These are phyloP conservation scores for Yamadazyma trypodendri DNA, from an alignment of 1,139 yeast species.

Conservation along the genomic window DNA sequence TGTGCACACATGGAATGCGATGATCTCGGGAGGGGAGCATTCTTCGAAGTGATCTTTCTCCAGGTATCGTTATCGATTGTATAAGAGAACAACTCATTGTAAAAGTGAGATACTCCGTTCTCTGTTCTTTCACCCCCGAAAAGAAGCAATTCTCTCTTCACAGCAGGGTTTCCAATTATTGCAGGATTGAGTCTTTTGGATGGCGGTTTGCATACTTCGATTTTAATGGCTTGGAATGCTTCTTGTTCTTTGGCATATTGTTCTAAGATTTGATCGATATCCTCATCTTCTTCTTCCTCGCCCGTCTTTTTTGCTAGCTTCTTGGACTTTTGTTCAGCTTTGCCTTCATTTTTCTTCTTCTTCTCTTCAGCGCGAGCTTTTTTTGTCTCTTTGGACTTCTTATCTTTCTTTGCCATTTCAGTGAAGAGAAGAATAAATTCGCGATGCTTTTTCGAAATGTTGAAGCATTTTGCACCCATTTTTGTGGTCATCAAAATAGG, in stretches of 20 bases:
- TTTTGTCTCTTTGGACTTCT: slow-evolving; percentile 86
- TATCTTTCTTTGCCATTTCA: slow-evolving; percentile 77
- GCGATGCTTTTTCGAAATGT: slow-evolving; percentile 5
- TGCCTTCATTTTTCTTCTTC: slow-evolving; percentile 69
- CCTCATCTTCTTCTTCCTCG: slow-evolving; percentile 83
- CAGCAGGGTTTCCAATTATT: slow-evolving; percentile 72
- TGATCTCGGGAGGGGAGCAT: slow-evolving; percentile 88
- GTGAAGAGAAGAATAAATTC: not conserved
- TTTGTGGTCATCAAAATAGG: not conserved
- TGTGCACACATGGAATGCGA: slow-evolving; percentile 94
- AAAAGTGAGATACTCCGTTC: slow-evolving; percentile 62
- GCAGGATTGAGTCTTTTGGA: slow-evolving; percentile 70
- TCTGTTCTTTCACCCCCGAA: slow-evolving; percentile 87
- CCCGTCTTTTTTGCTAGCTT: slow-evolving; percentile 74
- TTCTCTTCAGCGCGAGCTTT: slow-evolving; percentile 88
- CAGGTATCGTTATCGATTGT: slow-evolving; percentile 77
- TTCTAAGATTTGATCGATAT: slow-evolving; percentile 79
- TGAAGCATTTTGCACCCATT: slow-evolving; percentile 6
- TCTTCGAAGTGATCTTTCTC: slow-evolving; percentile 77
- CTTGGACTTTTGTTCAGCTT: slow-evolving; percentile 72
- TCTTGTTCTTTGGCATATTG: slow-evolving; percentile 80
- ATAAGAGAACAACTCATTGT: slow-evolving; percentile 77
- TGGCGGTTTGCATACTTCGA: slow-evolving; percentile 61
- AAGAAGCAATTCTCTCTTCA: slow-evolving; percentile 71
- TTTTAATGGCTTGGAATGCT: slow-evolving; percentile 67